Percentiles rank a stretch among this genome's conserved stretches.
Conservation (phyloP, 495 filamentous ascomycete genomes). For the Filosporella fistucella region DNA sequence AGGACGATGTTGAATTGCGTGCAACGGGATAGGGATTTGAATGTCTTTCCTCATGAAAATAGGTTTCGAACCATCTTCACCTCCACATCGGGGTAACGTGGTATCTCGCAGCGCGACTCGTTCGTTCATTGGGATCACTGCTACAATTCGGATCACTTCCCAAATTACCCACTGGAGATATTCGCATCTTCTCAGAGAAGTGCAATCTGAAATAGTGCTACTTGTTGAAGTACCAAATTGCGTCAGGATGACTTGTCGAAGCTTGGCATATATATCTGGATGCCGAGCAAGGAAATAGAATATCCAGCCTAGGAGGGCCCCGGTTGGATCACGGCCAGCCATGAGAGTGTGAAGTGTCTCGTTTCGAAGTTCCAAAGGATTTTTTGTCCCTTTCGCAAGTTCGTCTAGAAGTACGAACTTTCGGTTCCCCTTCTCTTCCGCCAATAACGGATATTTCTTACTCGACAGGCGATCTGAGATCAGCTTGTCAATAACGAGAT, state of each 20-base stretch:
- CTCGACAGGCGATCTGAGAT: slow-evolving; percentile 31
- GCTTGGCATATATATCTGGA: slow-evolving; percentile 8
- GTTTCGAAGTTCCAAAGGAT: slow-evolving; percentile 6
- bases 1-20: slow-evolving; percentile 38
- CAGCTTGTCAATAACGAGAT: slow-evolving; percentile 46
- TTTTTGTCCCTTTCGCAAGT: slow-evolving; percentile 49
- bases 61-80: slow-evolving; percentile 38
- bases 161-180: slow-evolving; percentile 49
- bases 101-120: slow-evolving; percentile 36
- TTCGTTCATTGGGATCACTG: slow-evolving; percentile 47
- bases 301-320: slow-evolving; percentile 21
- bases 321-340: slow-evolving; percentile 40
- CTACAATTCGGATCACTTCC: slow-evolving; percentile 31
- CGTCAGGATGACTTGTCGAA: slow-evolving; percentile 3
- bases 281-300: slow-evolving; percentile 21
- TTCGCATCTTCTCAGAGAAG: slow-evolving; percentile 24
- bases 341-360: slow-evolving; percentile 19
- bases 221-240: slow-evolving; percentile 29
- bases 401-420: slow-evolving; percentile 63
- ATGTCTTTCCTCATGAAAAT: slow-evolving; percentile 42
- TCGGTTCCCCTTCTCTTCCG: slow-evolving; percentile 15
- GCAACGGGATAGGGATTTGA: slow-evolving; percentile 40
- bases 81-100: slow-evolving; percentile 45
- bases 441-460: slow-evolving; percentile 12
- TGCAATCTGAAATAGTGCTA: slow-evolving; percentile 16